Percentiles rank a stretch among this genome's conserved stretches.
phyloP scores from a whole-genome alignment of 495 filamentous ascomycete genomes.

The Daldinia loculata region DNA sequence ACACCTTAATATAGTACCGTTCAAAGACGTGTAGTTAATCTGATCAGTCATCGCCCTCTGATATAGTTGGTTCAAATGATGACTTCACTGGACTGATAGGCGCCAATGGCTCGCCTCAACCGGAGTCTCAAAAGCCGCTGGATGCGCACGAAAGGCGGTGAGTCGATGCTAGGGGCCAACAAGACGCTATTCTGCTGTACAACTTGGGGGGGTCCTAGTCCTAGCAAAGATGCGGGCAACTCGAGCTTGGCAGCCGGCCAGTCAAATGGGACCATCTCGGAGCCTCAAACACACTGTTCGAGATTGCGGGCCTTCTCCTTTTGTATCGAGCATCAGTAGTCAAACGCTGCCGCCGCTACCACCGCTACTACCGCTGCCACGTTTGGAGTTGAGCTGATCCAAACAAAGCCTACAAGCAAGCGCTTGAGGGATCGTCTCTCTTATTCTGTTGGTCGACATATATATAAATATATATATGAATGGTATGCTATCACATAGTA shows the following conservation, averaged over 20 bases:
- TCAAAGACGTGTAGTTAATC: slow-evolving; percentile 15
- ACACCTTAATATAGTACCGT: slow-evolving; percentile 8
- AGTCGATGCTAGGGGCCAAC: slow-evolving; percentile 13
- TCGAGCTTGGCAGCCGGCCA: slow-evolving; percentile 18
- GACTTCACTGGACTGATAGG: slow-evolving; percentile 15
- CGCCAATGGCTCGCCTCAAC: slow-evolving; percentile 25
- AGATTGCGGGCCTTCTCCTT: slow-evolving; percentile 15
- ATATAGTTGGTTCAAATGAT: slow-evolving; percentile 5
- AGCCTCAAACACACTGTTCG: slow-evolving; percentile 37
- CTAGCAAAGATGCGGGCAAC: slow-evolving; percentile 27
- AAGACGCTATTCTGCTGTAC: slow-evolving; percentile 28
- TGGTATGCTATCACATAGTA: slow-evolving; percentile 4
- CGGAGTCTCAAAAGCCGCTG: slow-evolving; percentile 32
- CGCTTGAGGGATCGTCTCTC: slow-evolving; percentile 1
- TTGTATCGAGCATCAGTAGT: slow-evolving; percentile 8
- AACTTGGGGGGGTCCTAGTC: slow-evolving; percentile 13
- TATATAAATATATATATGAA: slow-evolving; percentile 8
- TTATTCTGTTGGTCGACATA: not conserved
- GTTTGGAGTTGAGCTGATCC: slow-evolving; percentile 9
- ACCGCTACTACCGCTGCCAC: slow-evolving; percentile 6
- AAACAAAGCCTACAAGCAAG: slow-evolving; percentile 5
- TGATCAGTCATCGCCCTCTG: slow-evolving; percentile 6
- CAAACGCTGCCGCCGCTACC: not conserved
- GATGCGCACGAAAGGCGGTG: slow-evolving; percentile 41
- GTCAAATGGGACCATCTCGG: slow-evolving; percentile 26